Percentiles rank a stretch among this genome's conserved stretches.
phyloP scores from a whole-genome alignment of 441 rosid species.

The Jatropha podagrica region DNA sequence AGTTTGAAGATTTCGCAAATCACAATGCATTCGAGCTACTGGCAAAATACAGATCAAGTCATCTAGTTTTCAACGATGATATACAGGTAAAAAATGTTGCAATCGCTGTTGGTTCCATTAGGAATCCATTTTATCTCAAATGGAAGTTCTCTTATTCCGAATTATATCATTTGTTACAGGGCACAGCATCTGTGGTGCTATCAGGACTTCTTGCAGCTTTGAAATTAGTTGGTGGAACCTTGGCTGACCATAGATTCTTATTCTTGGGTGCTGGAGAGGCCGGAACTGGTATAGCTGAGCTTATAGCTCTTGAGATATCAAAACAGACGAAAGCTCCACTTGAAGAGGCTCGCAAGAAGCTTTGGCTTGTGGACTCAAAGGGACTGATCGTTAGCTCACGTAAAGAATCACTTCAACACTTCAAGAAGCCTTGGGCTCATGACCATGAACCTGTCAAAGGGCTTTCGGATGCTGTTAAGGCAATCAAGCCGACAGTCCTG shows the following conservation, averaged over 20 bases:
- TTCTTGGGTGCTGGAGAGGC: conserved; percentile 98
- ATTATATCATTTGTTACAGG: conserved; percentile 45
- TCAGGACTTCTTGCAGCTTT: conserved; percentile 77
- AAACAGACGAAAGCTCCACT: conserved; percentile 63
- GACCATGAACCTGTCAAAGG: conserved; percentile 66
- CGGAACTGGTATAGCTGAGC: conserved; percentile 92
- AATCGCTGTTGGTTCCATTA: not conserved
- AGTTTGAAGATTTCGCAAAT: conserved; percentile 97
- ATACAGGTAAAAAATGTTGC: conserved; percentile 54
- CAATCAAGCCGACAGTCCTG: conserved; percentile 86
- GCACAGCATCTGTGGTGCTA: conserved; percentile 85
- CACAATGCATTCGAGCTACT: conserved; percentile 84
- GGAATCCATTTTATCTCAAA: not conserved
- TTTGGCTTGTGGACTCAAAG: conserved; percentile 97
- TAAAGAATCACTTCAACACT: conserved; percentile 84
- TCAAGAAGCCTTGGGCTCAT: conserved; percentile 96
- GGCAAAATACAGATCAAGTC: conserved; percentile 59
- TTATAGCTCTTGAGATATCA: conserved; percentile 81
- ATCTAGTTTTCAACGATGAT: conserved; percentile 92
- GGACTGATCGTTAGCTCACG: conserved; percentile 82
- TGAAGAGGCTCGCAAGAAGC: conserved; percentile 73
- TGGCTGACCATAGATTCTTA: conserved; percentile 73
- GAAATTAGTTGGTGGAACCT: conserved; percentile 58
- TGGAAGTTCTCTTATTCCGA: conserved; percentile 10
- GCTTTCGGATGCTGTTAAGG: conserved; percentile 78